Evolutionary conservation across 2,329 filamentous ascomycete species (phyloP).

Genomic region (Ilyonectria robusta): DNA sequence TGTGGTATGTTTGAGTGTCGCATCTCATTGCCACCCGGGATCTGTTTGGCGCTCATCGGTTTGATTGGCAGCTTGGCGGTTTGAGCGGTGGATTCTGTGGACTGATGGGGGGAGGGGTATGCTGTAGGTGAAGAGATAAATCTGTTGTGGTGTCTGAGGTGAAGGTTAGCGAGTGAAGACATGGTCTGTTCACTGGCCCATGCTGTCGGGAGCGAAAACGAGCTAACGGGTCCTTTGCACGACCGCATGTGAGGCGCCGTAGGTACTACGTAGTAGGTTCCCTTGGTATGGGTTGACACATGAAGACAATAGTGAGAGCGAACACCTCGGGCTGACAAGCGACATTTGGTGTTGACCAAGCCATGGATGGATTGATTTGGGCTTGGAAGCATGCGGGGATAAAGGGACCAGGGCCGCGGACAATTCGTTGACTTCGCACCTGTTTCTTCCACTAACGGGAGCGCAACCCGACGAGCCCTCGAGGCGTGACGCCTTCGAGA

Average conservation of each 20-base stretch:
- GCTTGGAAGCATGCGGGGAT: slow-evolving; percentile 14
- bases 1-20: slow-evolving; percentile 22
- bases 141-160: slow-evolving; percentile 3
- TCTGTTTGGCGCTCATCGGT: slow-evolving; percentile 22
- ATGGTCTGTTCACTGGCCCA: slow-evolving; percentile 41
- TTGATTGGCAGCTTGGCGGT: slow-evolving; percentile 32
- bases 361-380: slow-evolving; percentile 9
- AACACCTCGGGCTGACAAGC: slow-evolving; percentile 10
- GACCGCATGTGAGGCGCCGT: slow-evolving; percentile 17
- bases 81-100: slow-evolving; percentile 37
- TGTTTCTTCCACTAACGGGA: slow-evolving; percentile 18
- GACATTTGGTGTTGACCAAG: slow-evolving; percentile 22
- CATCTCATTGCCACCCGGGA: slow-evolving; percentile 28
- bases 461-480: slow-evolving; percentile 13
- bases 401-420: slow-evolving; percentile 16
- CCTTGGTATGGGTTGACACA: neutral
- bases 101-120: slow-evolving; percentile 26
- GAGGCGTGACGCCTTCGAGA: neutral
- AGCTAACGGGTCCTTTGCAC: slow-evolving; percentile 30
- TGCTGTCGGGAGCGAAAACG: slow-evolving; percentile 34
- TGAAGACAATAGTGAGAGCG: slow-evolving; percentile 1
- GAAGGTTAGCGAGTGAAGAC: slow-evolving; percentile 28
- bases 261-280: neutral
- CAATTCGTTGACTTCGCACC: neutral
- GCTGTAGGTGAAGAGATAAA: slow-evolving; percentile 25